Conservation (phyloP, 768 basidiomycete genomes). For the Dictyophora rubrovolvata region DNA sequence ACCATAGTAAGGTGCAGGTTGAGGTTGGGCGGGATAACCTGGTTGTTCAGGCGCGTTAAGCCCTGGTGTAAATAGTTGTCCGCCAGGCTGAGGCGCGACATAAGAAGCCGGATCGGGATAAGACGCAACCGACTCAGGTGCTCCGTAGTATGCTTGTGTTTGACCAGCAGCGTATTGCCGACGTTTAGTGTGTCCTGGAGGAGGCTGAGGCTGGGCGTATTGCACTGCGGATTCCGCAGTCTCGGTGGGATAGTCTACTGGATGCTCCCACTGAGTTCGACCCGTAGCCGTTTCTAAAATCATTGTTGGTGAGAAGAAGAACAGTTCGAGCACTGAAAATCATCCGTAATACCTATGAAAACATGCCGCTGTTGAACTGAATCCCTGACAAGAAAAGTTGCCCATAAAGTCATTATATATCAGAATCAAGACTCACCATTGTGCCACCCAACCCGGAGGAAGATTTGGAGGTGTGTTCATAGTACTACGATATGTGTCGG, state of each 20-base stretch:
- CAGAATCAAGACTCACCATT: conserved; percentile 52
- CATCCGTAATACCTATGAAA: conserved; percentile 65
- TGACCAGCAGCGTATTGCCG: conserved; percentile 93
- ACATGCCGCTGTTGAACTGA: conserved; percentile 68
- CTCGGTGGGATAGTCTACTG: conserved; percentile 30
- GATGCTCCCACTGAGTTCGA: conserved; percentile 84
- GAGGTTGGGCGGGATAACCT: conserved; percentile 49
- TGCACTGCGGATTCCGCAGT: conserved; percentile 34
- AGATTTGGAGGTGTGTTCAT: conserved; percentile 51
- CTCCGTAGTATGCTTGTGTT: conserved; percentile 75
- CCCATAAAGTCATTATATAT: conserved; percentile 14
- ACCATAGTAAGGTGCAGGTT: conserved; percentile 35
- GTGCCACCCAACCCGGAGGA: conserved; percentile 87
- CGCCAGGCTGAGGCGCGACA: conserved; percentile 21
- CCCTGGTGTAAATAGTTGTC: conserved; percentile 81
- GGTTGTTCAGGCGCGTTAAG: conserved; percentile 54
- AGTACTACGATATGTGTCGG: no score
- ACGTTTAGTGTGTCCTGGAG: conserved; percentile 44
- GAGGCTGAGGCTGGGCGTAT: conserved; percentile 32
- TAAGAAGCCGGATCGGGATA: conserved; percentile 32
- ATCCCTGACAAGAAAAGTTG: conserved; percentile 47
- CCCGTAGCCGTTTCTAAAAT: conserved; percentile 69
- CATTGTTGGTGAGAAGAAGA: neutral
- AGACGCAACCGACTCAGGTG: conserved; percentile 31
- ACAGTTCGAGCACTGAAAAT: neutral